Conservation (phyloP, 2,329 filamentous ascomycete species). For the Exophiala oligosperma region DNA sequence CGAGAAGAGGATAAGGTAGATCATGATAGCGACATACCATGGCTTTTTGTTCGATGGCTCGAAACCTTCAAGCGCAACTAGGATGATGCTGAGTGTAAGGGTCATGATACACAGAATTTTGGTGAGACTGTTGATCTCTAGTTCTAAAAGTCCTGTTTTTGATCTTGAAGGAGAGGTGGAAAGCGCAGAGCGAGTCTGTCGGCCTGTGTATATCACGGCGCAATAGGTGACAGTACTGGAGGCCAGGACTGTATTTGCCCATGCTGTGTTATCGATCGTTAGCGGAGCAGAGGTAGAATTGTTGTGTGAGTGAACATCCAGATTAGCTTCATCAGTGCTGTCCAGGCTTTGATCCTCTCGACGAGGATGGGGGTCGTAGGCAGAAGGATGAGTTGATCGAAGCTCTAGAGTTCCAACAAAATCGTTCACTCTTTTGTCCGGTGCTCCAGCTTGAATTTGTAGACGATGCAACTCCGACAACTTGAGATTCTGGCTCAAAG, state of each 20-base stretch:
- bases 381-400: constrained; percentile 52
- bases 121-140: constrained; percentile 94
- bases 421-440: constrained; percentile 91
- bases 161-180: constrained; percentile 90
- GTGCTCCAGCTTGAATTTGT: constrained; percentile 78
- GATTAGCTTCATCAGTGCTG: neutral
- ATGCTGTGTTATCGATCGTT: constrained; percentile 95
- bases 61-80: constrained; percentile 86
- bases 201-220: constrained; percentile 90
- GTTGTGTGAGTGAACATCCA: too few species aligned
- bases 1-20: constrained; percentile 98
- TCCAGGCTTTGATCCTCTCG: constrained; percentile 28
- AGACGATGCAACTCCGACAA: constrained; percentile 67
- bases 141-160: constrained; percentile 89
- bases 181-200: constrained; percentile 88
- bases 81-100: constrained; percentile 76
- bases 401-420: constrained; percentile 89
- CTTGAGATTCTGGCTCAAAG: constrained; percentile 76
- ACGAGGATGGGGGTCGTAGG: constrained; percentile 46
- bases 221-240: constrained; percentile 87
- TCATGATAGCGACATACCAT: constrained; percentile 97
- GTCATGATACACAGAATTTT: constrained; percentile 94
- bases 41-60: constrained; percentile 51
- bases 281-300: constrained; percentile 62
- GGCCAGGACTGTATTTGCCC: constrained; percentile 96